phyloP scores from a whole-genome alignment of 2,329 filamentous ascomycete species.

The Phaeosphaeriaceae sp. region DNA sequence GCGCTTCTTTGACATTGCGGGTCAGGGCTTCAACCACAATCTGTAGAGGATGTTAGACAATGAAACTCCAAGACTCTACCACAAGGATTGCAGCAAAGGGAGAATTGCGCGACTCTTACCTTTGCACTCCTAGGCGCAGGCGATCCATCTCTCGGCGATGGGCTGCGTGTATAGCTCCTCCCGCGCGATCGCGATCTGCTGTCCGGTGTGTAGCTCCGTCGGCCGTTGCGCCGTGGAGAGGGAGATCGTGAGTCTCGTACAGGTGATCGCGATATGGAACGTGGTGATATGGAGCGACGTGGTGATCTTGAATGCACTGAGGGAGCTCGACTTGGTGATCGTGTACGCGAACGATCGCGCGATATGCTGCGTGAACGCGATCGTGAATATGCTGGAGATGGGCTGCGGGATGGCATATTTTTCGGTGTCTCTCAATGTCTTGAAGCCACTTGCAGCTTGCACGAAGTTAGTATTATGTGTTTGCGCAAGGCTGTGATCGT shows the following conservation, averaged over 20 bases:
- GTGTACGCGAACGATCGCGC: constrained; percentile 51
- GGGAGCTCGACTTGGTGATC: constrained; percentile 30
- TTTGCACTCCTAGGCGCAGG: constrained; percentile 50
- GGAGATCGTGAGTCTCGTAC: constrained; percentile 23
- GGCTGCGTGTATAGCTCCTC: constrained; percentile 46
- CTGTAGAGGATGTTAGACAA: constrained; percentile 54
- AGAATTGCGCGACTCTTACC: constrained; percentile 26
- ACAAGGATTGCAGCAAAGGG: neutral
- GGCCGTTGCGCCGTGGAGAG: constrained; percentile 46
- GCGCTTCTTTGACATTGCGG: constrained; percentile 89
- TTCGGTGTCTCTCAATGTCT: no score
- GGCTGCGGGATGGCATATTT: constrained; percentile 34
- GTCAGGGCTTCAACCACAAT: constrained; percentile 96
- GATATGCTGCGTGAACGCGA: constrained; percentile 47
- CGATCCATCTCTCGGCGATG: constrained; percentile 41
- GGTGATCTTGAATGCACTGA: constrained; percentile 40
- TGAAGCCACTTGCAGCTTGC: neutral
- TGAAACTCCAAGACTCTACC: neutral
- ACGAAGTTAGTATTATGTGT: neutral
- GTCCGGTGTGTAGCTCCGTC: constrained; percentile 42
- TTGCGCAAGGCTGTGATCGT: neutral
- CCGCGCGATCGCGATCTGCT: constrained; percentile 39
- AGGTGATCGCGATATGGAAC: constrained; percentile 40
- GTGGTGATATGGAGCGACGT: constrained; percentile 48
- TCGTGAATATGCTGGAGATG: constrained; percentile 30